These are phyloP conservation scores for Fusarium miscanthi DNA, from an alignment of 2,329 filamentous ascomycete species.

Conservation along the genomic window DNA sequence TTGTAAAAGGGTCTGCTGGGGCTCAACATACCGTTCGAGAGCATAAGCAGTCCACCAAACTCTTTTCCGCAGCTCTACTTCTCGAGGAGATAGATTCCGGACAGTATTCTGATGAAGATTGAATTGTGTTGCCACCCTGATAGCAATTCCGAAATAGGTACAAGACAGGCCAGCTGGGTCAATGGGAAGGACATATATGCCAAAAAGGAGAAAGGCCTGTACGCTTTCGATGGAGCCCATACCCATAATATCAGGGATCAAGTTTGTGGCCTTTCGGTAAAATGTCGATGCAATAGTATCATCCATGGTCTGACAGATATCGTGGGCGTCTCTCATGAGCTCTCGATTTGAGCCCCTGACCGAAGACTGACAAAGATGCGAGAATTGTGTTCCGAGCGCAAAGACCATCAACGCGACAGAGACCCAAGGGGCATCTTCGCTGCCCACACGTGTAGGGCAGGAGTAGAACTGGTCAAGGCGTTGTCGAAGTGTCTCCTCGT, in stretches of 20 bases:
- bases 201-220: conserved; percentile 36
- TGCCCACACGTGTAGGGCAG: not conserved
- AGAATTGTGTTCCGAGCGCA: conserved; percentile 38
- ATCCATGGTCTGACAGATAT: conserved; percentile 28
- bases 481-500: conserved; percentile 30
- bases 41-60: conserved; percentile 42
- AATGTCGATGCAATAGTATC: conserved; percentile 27
- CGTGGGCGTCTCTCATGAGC: conserved; percentile 7
- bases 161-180: conserved; percentile 37
- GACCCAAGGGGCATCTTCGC: conserved; percentile 31
- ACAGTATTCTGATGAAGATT: conserved; percentile 21
- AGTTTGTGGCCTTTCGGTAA: conserved; percentile 23
- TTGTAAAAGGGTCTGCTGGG: not conserved
- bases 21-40: conserved; percentile 28
- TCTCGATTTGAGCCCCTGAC: not conserved
- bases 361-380: conserved; percentile 21
- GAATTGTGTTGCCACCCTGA: conserved; percentile 34
- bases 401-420: conserved; percentile 40
- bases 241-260: conserved; percentile 31
- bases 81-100: not conserved
- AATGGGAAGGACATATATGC: conserved; percentile 33
- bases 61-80: conserved; percentile 30
- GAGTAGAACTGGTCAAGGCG: conserved; percentile 33
- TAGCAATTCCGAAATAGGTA: conserved; percentile 40
- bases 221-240: conserved; percentile 34